These are phyloP conservation scores for Nicotiana sylvestris DNA, from an alignment of 257 asterid species.

Conservation along the genomic window DNA sequence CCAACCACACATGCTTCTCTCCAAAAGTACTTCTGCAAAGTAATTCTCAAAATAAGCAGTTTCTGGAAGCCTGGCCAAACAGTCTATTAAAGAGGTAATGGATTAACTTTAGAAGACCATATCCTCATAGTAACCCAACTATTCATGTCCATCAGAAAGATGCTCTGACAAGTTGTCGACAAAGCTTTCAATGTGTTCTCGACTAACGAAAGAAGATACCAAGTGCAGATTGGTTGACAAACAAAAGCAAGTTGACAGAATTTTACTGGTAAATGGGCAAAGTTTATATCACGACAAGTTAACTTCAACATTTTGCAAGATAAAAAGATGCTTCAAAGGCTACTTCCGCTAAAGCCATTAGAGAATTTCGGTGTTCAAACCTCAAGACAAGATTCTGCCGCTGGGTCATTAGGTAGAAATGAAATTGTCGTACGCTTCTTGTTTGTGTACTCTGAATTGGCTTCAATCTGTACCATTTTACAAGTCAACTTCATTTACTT, in stretches of 20 bases:
- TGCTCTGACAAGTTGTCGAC: not conserved
- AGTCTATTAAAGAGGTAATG: not conserved
- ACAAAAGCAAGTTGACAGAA: not conserved
- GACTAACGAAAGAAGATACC: not conserved
- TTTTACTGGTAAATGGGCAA: not conserved
- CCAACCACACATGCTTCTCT: too few relatives aligned
- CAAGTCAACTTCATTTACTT: conserved; percentile 20
- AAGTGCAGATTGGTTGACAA: not conserved
- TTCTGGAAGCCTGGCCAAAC: too few relatives aligned
- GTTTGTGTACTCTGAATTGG: conserved; percentile 68
- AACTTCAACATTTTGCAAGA: not conserved
- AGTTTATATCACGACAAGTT: not conserved
- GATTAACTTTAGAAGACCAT: not conserved
- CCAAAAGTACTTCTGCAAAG: too few relatives aligned
- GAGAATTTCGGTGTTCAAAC: conserved; percentile 32
- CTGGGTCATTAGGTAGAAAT: conserved; percentile 69
- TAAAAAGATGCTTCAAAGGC: not conserved
- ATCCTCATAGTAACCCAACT: not conserved
- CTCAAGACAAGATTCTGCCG: conserved; percentile 77
- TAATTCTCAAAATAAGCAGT: too few relatives aligned
- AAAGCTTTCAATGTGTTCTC: not conserved
- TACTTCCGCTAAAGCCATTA: not conserved
- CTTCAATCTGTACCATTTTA: conserved; percentile 54
- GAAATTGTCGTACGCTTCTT: conserved; percentile 60
- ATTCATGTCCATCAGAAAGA: not conserved